Evolutionary conservation across 1,284 basidiomycete species (phyloP).

Genomic region (Trichosporon ovoides): DNA sequence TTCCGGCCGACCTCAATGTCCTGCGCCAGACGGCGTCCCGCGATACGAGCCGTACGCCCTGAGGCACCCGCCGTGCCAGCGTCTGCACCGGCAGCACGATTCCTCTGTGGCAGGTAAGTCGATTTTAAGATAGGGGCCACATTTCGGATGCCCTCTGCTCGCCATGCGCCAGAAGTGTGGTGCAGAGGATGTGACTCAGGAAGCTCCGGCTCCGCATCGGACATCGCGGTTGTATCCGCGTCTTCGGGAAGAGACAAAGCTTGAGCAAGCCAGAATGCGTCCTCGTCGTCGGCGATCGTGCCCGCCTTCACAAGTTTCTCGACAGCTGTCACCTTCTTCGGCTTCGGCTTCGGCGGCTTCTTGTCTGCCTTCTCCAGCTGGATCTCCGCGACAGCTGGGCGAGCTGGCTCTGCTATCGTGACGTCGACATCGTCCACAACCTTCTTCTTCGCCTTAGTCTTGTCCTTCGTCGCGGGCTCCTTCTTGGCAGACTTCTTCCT

Average conservation of each 20-base stretch:
- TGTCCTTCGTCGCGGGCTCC: conserved; percentile 24
- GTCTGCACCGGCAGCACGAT: conserved; percentile 52
- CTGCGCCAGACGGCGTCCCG: conserved; percentile 83
- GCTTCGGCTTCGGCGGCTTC: conserved; percentile 15
- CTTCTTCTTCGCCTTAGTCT: conserved; percentile 15
- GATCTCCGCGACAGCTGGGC: conserved; percentile 32
- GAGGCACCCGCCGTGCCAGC: conserved; percentile 54
- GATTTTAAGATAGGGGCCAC: conserved; percentile 89
- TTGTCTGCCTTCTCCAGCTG: conserved; percentile 20
- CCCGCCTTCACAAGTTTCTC: conserved; percentile 43
- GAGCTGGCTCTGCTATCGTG: conserved; percentile 12
- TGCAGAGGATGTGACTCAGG: conserved; percentile 36
- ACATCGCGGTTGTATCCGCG: conserved; percentile 38
- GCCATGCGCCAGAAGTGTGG: conserved; percentile 42
- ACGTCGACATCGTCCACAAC: conserved; percentile 17
- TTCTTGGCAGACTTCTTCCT: conserved; percentile 34
- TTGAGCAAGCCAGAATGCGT: conserved; percentile 71
- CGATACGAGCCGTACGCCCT: conserved; percentile 86
- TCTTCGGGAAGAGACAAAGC: conserved; percentile 54
- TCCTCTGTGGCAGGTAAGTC: conserved; percentile 63
- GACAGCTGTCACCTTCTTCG: conserved; percentile 23
- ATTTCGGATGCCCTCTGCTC: conserved; percentile 92
- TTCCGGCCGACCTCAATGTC: conserved; percentile 93
- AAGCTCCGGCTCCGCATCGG: conserved; percentile 23
- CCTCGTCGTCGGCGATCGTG: conserved; percentile 83